Evolutionary conservation across 805 yeast species (phyloP).

Genomic region (Yamadazyma olivae): DNA sequence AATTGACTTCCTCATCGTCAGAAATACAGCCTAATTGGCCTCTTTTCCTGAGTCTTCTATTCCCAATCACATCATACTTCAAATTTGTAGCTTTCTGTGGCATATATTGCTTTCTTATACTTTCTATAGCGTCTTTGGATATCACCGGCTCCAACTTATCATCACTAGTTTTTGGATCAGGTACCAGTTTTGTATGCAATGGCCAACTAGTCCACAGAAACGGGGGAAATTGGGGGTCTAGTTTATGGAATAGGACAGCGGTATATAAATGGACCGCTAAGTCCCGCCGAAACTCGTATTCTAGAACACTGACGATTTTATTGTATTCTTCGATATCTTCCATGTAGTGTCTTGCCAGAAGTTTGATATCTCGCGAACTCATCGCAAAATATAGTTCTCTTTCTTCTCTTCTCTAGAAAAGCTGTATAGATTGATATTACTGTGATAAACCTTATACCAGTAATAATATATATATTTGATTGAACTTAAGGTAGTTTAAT

Average conservation of each 20-base stretch:
- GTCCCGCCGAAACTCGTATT: constrained; percentile 51
- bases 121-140: no score
- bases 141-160: no score
- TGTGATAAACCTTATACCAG: no score
- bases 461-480: no score
- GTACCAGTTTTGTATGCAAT: constrained; percentile 13
- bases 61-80: neutral
- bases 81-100: neutral
- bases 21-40: no score
- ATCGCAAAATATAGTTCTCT: no score
- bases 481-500: no score
- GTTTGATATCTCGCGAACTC: neutral
- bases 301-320: constrained; percentile 33
- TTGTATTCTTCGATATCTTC: constrained; percentile 16
- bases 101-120: no score
- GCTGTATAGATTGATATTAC: no score
- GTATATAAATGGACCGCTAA: constrained; percentile 66
- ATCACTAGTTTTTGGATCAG: no score
- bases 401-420: constrained; percentile 2
- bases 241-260: constrained; percentile 41
- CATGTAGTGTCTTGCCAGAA: neutral
- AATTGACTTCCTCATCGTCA: no score
- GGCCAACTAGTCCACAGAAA: constrained; percentile 64
- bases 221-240: constrained; percentile 33
- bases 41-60: neutral